These are phyloP conservation scores for Acephala macrosclerotiorum DNA, from an alignment of 2,329 filamentous ascomycete species.

Conservation along the genomic window DNA sequence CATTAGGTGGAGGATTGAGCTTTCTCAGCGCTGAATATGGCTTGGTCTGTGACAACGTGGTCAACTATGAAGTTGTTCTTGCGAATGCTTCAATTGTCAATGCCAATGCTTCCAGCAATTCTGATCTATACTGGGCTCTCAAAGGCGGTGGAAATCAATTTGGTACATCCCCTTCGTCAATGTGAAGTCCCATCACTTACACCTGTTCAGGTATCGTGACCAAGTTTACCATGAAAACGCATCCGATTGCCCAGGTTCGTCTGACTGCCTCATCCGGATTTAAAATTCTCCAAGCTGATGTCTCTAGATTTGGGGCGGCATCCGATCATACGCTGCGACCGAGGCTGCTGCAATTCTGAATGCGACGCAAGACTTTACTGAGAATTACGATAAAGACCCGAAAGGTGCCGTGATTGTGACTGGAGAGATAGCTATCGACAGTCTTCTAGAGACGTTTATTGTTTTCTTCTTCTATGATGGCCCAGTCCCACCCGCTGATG, in stretches of 20 bases:
- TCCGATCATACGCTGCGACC: background rate
- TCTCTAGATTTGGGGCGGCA: conserved; percentile 20
- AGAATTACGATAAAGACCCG: conserved; percentile 61
- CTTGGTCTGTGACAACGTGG: conserved; percentile 32
- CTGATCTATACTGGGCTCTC: conserved; percentile 45
- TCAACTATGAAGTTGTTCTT: conserved; percentile 40
- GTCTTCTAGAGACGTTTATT: conserved; percentile 60
- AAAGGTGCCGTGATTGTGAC: conserved; percentile 68
- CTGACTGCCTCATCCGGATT: background rate
- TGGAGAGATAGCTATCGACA: conserved; percentile 50
- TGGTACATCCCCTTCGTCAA: background rate
- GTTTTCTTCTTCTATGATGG: conserved; percentile 71
- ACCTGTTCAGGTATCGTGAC: conserved; percentile 41
- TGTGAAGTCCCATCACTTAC: background rate
- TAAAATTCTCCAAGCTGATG: background rate
- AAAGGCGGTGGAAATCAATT: conserved; percentile 40
- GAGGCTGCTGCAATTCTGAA: conserved; percentile 46
- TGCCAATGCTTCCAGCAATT: conserved; percentile 36
- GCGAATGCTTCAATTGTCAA: conserved; percentile 39
- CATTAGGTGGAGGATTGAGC: conserved; percentile 26
- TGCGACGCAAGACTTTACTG: conserved; percentile 60
- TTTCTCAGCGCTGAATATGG: conserved; percentile 29
- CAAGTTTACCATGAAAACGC: conserved; percentile 51
- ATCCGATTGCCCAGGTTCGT: conserved; percentile 6
- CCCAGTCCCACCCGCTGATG: conserved; percentile 52